Conservation (phyloP, 1,284 basidiomycete species). For the Ganoderma meredithae region DNA sequence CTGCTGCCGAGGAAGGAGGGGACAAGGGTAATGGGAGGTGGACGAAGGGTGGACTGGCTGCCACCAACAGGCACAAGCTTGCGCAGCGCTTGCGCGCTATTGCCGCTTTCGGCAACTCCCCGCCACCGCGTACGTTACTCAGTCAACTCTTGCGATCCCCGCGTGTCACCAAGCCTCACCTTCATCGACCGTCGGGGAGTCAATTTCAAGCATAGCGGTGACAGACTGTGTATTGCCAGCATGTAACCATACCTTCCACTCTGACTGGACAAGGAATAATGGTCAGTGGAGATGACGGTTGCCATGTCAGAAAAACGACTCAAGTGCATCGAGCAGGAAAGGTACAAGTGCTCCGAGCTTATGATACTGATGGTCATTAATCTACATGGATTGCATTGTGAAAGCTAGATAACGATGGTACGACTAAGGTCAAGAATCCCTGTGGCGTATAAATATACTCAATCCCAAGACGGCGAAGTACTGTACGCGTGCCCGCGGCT, state of each 20-base stretch:
- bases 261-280: not conserved
- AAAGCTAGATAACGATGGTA: slow-evolving; percentile 35
- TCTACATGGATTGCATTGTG: slow-evolving; percentile 37
- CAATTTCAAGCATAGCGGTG: no score
- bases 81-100: slow-evolving; percentile 5
- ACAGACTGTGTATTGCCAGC: not conserved
- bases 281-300: not conserved
- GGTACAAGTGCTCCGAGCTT: not conserved
- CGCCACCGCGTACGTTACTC: not conserved
- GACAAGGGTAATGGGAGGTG: slow-evolving; percentile 5
- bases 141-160: not conserved
- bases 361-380: slow-evolving; percentile 32
- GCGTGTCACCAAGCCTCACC: not conserved
- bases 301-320: not conserved
- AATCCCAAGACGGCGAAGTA: slow-evolving; percentile 67
- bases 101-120: slow-evolving; percentile 1
- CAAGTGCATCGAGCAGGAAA: not conserved
- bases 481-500: slow-evolving; percentile 54
- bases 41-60: slow-evolving; percentile 7
- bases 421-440: slow-evolving; percentile 36
- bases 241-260: not conserved
- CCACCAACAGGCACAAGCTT: not conserved
- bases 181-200: not conserved
- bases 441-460: slow-evolving; percentile 35
- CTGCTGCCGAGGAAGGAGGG: slow-evolving; percentile 9